Conservation (phyloP, 139 green algal genomes). For the Chlorella ohadii region DNA sequence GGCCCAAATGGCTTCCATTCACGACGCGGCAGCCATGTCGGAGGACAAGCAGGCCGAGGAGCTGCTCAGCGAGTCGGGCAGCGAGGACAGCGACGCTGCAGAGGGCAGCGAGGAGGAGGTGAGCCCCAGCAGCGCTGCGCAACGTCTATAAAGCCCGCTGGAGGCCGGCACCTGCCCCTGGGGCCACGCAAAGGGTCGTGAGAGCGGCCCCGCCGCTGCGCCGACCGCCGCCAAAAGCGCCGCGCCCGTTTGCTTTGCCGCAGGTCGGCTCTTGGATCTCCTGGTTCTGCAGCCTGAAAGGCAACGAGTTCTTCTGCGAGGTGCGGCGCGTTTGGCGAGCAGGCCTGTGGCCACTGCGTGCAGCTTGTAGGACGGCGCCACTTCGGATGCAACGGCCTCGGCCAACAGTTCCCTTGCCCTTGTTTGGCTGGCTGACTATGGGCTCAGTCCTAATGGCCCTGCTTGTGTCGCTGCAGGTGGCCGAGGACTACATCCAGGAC, state of each 20-base stretch:
- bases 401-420: too few species aligned
- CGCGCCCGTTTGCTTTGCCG: neutral
- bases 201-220: neutral
- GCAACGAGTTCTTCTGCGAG: slow-evolving; percentile 93
- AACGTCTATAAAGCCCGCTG: neutral
- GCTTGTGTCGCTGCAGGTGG: too few species aligned
- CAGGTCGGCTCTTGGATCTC: slow-evolving; percentile 84
- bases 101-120: slow-evolving; percentile 34
- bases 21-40: slow-evolving; percentile 5
- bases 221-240: neutral
- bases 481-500: slow-evolving; percentile 98
- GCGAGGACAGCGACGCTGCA: slow-evolving; percentile 25
- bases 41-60: slow-evolving; percentile 34
- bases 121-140: neutral
- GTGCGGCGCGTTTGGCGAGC: slow-evolving; percentile 54
- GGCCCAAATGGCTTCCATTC: neutral
- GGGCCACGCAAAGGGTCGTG: too few species aligned
- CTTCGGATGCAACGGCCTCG: too few species aligned
- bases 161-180: neutral
- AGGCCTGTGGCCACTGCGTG: too few species aligned
- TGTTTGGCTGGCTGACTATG: too few species aligned
- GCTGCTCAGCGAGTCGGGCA: slow-evolving; percentile 34
- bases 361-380: too few species aligned
- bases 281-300: slow-evolving; percentile 93
- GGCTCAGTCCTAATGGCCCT: too few species aligned